Evolutionary conservation across 345 rosid genomes (phyloP).

Genomic region (Microcos paniculata): DNA sequence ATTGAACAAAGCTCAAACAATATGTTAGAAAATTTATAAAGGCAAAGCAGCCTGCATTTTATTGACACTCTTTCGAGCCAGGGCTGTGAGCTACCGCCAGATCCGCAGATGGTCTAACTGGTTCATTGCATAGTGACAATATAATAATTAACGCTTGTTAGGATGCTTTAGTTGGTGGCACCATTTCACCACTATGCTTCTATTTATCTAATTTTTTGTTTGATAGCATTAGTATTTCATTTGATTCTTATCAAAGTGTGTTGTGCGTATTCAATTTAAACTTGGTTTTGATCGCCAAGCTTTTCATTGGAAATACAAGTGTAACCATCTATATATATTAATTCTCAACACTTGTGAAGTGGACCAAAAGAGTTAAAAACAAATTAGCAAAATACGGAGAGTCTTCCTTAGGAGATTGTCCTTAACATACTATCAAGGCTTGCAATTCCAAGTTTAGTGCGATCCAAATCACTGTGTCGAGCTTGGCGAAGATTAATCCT

Average conservation of each 20-base stretch:
- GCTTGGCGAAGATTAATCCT: constrained; percentile 42
- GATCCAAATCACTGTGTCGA: constrained; percentile 45
- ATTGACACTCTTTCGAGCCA: no score
- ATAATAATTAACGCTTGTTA: no score
- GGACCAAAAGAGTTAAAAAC: constrained; percentile 10
- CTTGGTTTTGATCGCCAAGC: background rate
- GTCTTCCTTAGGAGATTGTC: constrained; percentile 56
- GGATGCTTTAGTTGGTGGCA: no score
- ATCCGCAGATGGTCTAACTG: no score
- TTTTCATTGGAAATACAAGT: constrained; percentile 8
- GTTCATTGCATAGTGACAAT: no score
- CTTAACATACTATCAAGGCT: constrained; percentile 61
- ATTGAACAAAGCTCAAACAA: no score
- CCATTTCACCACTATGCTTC: no score
- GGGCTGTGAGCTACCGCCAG: no score
- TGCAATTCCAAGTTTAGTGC: constrained; percentile 47
- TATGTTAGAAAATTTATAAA: no score
- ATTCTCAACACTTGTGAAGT: constrained; percentile 1
- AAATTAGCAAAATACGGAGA: constrained; percentile 33
- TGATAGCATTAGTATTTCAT: no score
- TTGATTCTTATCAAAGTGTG: constrained; percentile 15
- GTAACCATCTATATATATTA: constrained; percentile 2
- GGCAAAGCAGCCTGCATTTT: no score
- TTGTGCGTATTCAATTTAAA: constrained; percentile 21
- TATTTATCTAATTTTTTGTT: no score